Base-by-base conservation (phyloP, 176 grass and related monocot genomes). In the Leersia perrieri region DNA sequence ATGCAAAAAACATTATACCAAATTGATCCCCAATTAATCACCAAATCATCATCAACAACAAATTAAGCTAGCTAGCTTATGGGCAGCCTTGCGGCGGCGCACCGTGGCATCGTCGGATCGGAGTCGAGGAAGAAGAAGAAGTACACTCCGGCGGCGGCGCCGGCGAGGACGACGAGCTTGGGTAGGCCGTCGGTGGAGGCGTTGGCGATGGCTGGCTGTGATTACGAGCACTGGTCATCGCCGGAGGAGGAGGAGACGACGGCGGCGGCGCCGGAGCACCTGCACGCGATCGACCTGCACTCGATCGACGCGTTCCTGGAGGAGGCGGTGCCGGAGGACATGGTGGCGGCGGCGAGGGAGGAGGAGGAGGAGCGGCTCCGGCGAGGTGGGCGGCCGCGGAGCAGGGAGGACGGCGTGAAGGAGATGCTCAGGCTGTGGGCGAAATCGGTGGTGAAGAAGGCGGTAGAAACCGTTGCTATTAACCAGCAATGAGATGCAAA, bases 401-500 rank as follows among this genome's bases (percentile, higher is more conserved):
- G 66, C 88, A 3, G 22, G 11, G 58, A 72, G 33, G 77, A 89
- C 22, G 83, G 81, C 58, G 5, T 82, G n/a, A 77, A 89, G 72
- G 88, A 76, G 66, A 89, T 85, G 83, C 88, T 89, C 82, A 85
- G 65, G 83, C 60, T 89, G n/a, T 89, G 88, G 88, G 88, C 88
- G 1, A 89, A 77, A 33, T 77, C 77, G 3, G 83, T 89, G 33
- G 82, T 36, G 42, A 88, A 18, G 42, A 53, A 78, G 60, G 3
- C 28, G 1, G 5, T 22, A 33, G 7, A 5, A 9, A 57, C 6
- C 27, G 16, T 20, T 58, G 53, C 11, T 58, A 25, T 5, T 53
- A 73, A 22, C 9, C 20, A n/a, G 33, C 16, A 41, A 15, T 9
- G 7, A 55, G 7, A 42, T 22, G 10, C 3, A 53, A 22, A n/a